A percentile compares a stretch with the other conserved stretches of the same genome.
These are phyloP conservation scores for Fusarium mundagurra DNA, from an alignment of 2,329 filamentous ascomycete species.

Conservation along the genomic window DNA sequence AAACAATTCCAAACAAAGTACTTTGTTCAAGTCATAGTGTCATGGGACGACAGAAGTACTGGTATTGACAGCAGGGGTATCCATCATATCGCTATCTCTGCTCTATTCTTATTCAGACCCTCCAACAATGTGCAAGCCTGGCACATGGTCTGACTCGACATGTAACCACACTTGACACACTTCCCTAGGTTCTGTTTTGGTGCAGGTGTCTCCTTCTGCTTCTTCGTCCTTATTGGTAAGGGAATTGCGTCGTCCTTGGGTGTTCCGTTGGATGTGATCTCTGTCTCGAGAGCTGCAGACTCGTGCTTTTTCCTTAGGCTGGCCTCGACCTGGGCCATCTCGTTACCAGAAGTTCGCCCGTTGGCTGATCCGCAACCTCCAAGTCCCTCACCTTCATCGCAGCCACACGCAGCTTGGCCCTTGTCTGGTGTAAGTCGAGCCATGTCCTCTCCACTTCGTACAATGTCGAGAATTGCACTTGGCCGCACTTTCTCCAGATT, in stretches of 20 bases:
- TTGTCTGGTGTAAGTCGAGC: constrained; percentile 71
- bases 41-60: background rate
- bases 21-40: background rate
- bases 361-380: constrained; percentile 78
- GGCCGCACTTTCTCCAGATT: constrained; percentile 92
- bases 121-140: constrained; percentile 94
- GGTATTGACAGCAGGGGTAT: constrained; percentile 8
- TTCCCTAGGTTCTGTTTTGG: constrained; percentile 80
- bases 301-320: constrained; percentile 33
- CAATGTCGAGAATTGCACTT: constrained; percentile 94
- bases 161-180: constrained; percentile 90
- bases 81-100: constrained; percentile 64
- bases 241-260: constrained; percentile 44
- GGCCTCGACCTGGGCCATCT: constrained; percentile 86
- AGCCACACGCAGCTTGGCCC: constrained; percentile 48
- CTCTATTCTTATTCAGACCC: constrained; percentile 83
- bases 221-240: constrained; percentile 48
- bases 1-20: constrained; percentile 7
- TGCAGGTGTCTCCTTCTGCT: constrained; percentile 40
- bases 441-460: constrained; percentile 96
- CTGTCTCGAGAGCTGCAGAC: constrained; percentile 45
- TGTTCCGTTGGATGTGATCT: constrained; percentile 43
- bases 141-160: constrained; percentile 93
- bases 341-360: constrained; percentile 73
- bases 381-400: constrained; percentile 51